Conservation (phyloP, 2,329 filamentous ascomycete species). For the Colletotrichum sp. region DNA sequence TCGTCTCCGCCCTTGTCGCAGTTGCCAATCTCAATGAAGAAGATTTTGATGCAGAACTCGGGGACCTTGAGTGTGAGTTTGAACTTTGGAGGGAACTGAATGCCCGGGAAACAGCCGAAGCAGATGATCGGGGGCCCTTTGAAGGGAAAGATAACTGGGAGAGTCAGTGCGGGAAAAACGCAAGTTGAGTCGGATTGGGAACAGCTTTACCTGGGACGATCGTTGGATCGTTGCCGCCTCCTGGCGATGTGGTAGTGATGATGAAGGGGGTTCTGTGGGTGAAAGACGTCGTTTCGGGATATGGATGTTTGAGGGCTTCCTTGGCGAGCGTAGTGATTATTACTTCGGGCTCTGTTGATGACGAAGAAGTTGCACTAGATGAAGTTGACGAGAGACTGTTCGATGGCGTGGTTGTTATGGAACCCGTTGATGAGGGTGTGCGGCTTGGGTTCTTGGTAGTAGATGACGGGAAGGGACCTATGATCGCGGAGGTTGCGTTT, state of each 20-base stretch:
- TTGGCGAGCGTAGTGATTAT: background rate
- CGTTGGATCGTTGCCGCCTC: background rate
- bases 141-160: background rate
- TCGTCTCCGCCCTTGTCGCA: background rate
- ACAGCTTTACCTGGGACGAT: constrained; percentile 4
- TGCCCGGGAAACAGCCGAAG: background rate
- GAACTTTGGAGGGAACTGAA: background rate
- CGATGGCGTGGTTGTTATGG: background rate
- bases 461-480: background rate
- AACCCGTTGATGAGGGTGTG: background rate
- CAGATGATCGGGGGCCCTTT: background rate
- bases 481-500: background rate
- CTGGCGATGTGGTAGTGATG: constrained; percentile 1
- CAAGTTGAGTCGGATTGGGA: accelerated
- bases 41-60: background rate
- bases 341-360: background rate
- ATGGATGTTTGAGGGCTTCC: background rate
- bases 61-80: background rate
- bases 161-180: background rate
- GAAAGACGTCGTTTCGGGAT: background rate
- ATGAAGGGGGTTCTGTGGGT: background rate
- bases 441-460: background rate
- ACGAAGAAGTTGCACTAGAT: background rate
- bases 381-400: background rate
- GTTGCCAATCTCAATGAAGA: background rate